These are phyloP conservation scores for Cytospora leucostoma DNA, from an alignment of 2,329 filamentous ascomycete species.

Conservation along the genomic window DNA sequence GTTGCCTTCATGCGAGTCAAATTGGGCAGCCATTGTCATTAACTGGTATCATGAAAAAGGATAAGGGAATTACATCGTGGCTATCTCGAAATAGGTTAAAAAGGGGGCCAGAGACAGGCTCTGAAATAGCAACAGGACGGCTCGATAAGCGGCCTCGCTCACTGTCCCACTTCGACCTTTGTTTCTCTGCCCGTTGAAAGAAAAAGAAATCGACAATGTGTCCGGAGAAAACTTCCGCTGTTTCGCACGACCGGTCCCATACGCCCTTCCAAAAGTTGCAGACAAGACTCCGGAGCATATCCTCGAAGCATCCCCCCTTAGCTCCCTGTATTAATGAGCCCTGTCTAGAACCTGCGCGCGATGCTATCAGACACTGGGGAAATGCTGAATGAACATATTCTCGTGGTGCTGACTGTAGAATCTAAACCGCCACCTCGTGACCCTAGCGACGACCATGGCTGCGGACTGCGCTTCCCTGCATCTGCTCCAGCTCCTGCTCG, in stretches of 20 bases:
- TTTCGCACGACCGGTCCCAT: conserved; percentile 21
- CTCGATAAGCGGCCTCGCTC: conserved; percentile 17
- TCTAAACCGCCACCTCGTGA: conserved; percentile 24
- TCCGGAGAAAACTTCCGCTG: conserved; percentile 22
- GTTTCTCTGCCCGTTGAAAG: conserved; percentile 24
- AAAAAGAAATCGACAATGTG: conserved; percentile 27
- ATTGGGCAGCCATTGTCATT: conserved; percentile 42
- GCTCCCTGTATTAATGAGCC: conserved; percentile 25
- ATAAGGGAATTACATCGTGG: conserved; percentile 51
- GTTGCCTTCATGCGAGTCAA: conserved; percentile 15
- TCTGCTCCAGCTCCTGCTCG: conserved; percentile 87
- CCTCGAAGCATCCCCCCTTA: conserved; percentile 17
- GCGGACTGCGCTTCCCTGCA: conserved; percentile 88
- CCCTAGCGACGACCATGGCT: conserved; percentile 86
- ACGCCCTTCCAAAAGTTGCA: conserved; percentile 23
- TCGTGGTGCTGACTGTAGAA: conserved; percentile 12
- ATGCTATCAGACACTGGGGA: conserved; percentile 20
- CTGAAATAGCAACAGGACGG: conserved; percentile 20
- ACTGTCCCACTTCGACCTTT: conserved; percentile 20
- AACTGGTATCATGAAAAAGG: conserved; percentile 52
- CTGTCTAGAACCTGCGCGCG: conserved; percentile 18
- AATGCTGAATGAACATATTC: conserved; percentile 15
- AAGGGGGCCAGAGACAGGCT: conserved; percentile 24
- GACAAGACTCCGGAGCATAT: conserved; percentile 25
- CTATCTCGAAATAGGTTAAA: conserved; percentile 35